Evolutionary conservation across 192 early-diverging fungal genomes (phyloP).

Genomic region (Backusella sp.): DNA sequence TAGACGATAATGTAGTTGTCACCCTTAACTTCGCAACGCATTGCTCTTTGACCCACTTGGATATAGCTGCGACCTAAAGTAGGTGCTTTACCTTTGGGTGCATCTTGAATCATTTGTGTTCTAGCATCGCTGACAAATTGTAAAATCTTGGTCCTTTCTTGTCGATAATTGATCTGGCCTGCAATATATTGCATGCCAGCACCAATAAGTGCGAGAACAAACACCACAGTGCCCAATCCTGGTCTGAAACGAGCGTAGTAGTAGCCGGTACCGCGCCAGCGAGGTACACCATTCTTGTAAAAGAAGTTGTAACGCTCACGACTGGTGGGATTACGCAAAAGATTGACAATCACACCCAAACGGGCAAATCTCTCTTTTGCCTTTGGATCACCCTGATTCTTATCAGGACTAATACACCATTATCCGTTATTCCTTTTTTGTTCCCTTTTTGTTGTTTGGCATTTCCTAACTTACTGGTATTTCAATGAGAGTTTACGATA

Average conservation of each 20-base stretch:
- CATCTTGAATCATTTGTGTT: constrained; percentile 15
- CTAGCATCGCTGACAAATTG: constrained; percentile 32
- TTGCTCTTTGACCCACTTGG: constrained; percentile 17
- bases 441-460: neutral
- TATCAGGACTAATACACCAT: constrained; percentile 57
- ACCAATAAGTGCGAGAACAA: constrained; percentile 52
- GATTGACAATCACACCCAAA: constrained; percentile 60
- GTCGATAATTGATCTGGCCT: constrained; percentile 53
- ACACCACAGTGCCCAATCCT: constrained; percentile 57
- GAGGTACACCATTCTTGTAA: constrained; percentile 76
- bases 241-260: constrained; percentile 72
- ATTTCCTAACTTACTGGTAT: constrained; percentile 55
- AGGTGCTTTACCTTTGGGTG: constrained; percentile 32
- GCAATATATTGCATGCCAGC: constrained; percentile 68
- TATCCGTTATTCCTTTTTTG: neutral
- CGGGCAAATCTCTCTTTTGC: constrained; percentile 63
- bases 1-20: constrained; percentile 31
- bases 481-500: constrained; percentile 67
- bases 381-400: constrained; percentile 52
- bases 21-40: constrained; percentile 36
- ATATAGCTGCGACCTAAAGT: constrained; percentile 32
- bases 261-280: constrained; percentile 78
- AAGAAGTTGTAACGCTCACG: constrained; percentile 81
- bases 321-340: constrained; percentile 58
- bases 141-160: constrained; percentile 58